phyloP scores from a whole-genome alignment of 2,329 filamentous ascomycete species.

The Stachybotrys chlorohalonatus region DNA sequence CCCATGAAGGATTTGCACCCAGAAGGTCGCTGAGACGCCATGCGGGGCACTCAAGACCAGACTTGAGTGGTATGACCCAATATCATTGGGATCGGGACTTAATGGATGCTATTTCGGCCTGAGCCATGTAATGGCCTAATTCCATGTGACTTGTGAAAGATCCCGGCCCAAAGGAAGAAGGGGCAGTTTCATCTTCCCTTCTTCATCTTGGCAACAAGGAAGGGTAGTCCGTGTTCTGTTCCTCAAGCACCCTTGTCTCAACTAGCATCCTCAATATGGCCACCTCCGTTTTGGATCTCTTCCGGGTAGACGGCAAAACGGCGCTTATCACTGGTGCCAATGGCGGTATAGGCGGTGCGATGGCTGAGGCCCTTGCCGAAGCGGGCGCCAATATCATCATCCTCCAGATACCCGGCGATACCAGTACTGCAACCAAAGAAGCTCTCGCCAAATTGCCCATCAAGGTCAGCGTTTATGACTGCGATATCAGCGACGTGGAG shows the following conservation, averaged over 20 bases:
- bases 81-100: too few species aligned
- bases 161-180: neutral
- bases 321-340: conserved; percentile 1
- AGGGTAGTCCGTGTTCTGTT: neutral
- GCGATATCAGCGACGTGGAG: neutral
- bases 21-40: neutral
- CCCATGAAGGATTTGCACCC: neutral
- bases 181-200: neutral
- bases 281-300: neutral
- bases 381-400: conserved; percentile 3
- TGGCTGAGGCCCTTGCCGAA: conserved; percentile 1
- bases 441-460: neutral
- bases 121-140: neutral
- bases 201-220: neutral
- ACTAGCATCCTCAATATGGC: neutral
- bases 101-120: too few species aligned
- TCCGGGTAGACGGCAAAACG: neutral
- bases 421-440: neutral
- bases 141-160: neutral
- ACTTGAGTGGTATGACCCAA: too few species aligned
- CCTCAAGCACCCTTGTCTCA: neutral
- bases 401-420: neutral
- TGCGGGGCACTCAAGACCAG: too few species aligned
- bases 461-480: conserved; percentile 1
- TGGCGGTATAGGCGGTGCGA: conserved; percentile 1